phyloP scores from a whole-genome alignment of 441 rosid species.

The Aleurites moluccanus region DNA sequence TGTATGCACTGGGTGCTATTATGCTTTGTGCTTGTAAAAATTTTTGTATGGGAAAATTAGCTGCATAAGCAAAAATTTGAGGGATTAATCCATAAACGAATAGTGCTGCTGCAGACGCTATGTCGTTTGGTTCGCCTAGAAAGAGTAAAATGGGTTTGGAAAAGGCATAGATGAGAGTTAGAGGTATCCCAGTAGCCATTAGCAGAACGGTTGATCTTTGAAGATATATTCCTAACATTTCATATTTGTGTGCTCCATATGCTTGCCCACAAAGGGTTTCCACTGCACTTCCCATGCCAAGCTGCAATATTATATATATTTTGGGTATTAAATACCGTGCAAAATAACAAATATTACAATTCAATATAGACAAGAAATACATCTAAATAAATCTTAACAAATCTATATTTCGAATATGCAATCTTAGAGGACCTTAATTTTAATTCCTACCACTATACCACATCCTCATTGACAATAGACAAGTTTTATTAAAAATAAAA shows the following conservation, averaged over 20 bases:
- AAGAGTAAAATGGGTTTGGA: constrained; percentile 38
- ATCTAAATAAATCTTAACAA: too few relatives aligned
- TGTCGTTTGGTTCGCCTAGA: constrained; percentile 38
- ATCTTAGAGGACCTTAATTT: too few relatives aligned
- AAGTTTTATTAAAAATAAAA: too few relatives aligned
- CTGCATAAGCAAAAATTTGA: constrained; percentile 50
- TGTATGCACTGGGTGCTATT: constrained; percentile 49
- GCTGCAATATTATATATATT: constrained; percentile 29
- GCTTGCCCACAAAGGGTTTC: constrained; percentile 88
- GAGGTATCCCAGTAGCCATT: constrained; percentile 44
- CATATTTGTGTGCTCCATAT: constrained; percentile 59
- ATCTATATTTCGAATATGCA: too few relatives aligned
- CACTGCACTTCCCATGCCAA: constrained; percentile 93
- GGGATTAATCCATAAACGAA: constrained; percentile 55
- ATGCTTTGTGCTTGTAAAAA: constrained; percentile 53
- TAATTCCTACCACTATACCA: too few relatives aligned
- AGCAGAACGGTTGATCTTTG: constrained; percentile 66
- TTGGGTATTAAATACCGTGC: neutral
- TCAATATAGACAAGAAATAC: too few relatives aligned
- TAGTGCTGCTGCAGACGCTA: constrained; percentile 39
- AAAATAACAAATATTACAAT: too few relatives aligned
- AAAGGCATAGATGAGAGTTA: constrained; percentile 38
- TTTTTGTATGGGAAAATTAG: constrained; percentile 55
- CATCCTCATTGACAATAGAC: too few relatives aligned
- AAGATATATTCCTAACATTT: constrained; percentile 65